Conservation (phyloP, 2,329 filamentous ascomycete species). For the Penicillium vulpinum region DNA sequence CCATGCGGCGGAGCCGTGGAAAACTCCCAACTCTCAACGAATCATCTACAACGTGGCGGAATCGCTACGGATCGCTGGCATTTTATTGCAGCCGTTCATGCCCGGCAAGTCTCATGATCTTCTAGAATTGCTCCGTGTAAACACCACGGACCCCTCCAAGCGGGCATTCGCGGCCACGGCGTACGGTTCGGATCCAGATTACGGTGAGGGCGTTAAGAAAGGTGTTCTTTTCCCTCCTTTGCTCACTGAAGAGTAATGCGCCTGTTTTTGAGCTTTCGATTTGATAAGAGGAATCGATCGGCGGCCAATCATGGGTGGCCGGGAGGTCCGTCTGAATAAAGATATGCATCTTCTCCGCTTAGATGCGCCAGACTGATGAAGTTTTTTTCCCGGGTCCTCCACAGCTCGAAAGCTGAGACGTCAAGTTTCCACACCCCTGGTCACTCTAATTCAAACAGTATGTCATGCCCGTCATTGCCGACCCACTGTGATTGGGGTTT, state of each 20-base stretch:
- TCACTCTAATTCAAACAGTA: conserved; percentile 12
- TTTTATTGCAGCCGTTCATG: conserved; percentile 89
- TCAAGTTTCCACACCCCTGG: conserved; percentile 20
- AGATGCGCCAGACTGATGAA: conserved; percentile 19
- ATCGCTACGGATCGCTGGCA: conserved; percentile 73
- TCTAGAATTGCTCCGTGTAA: conserved; percentile 76
- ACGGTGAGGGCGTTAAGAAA: conserved; percentile 58
- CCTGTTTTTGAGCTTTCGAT: conserved; percentile 19
- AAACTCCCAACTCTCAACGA: conserved; percentile 53
- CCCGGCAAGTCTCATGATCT: conserved; percentile 71
- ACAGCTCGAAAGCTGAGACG: conserved; percentile 19
- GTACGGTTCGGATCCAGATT: conserved; percentile 66
- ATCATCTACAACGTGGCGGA: conserved; percentile 73
- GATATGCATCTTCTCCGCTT: conserved; percentile 24
- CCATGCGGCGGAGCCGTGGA: conserved; percentile 68
- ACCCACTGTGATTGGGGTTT: conserved; percentile 20
- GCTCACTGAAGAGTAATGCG: conserved; percentile 37
- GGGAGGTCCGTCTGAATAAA: conserved; percentile 13
- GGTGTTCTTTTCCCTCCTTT: conserved; percentile 56
- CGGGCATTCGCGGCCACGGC: conserved; percentile 64
- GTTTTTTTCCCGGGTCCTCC: conserved; percentile 23
- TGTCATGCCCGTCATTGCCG: conserved; percentile 25
- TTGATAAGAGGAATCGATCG: conserved; percentile 29
- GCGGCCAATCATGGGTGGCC: conserved; percentile 22
- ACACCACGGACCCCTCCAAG: conserved; percentile 47